phyloP scores from a whole-genome alignment of 73 alveolate genomes.

The Paramecium sexaurelia region DNA sequence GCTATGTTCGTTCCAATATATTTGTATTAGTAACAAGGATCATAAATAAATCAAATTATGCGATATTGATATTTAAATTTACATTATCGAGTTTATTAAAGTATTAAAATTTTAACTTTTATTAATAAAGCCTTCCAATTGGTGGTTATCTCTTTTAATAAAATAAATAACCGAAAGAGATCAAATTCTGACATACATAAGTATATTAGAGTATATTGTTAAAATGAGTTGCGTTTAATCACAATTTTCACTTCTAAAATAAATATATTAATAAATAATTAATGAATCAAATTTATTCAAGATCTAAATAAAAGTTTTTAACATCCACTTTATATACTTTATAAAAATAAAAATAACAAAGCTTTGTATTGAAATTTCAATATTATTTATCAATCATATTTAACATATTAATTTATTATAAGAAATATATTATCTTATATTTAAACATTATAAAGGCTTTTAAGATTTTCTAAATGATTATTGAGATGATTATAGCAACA shows the following conservation, averaged over 20 bases:
- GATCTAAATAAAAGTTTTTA: too few species aligned
- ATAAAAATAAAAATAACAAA: too few species aligned
- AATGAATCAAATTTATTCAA: too few species aligned
- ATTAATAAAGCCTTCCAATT: background rate
- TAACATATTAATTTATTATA: too few species aligned
- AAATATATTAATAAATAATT: too few species aligned
- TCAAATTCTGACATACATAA: too few species aligned
- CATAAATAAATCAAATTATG: background rate
- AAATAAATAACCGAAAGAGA: too few species aligned
- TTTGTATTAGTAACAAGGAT: background rate
- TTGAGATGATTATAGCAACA: too few species aligned
- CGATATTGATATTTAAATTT: background rate
- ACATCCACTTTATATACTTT: too few species aligned
- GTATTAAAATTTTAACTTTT: background rate
- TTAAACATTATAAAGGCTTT: background rate
- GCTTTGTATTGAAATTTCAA: too few species aligned
- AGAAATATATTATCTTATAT: too few species aligned
- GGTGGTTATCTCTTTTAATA: background rate
- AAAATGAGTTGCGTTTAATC: background rate
- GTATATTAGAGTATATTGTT: background rate
- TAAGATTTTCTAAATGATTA: background rate
- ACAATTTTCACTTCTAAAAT: background rate
- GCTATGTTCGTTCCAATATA: background rate
- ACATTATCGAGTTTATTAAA: conserved; percentile 21
- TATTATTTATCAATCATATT: too few species aligned